Evolutionary conservation across 75 land plant species (phyloP).

Genomic region (Pinus tabuliformis): DNA sequence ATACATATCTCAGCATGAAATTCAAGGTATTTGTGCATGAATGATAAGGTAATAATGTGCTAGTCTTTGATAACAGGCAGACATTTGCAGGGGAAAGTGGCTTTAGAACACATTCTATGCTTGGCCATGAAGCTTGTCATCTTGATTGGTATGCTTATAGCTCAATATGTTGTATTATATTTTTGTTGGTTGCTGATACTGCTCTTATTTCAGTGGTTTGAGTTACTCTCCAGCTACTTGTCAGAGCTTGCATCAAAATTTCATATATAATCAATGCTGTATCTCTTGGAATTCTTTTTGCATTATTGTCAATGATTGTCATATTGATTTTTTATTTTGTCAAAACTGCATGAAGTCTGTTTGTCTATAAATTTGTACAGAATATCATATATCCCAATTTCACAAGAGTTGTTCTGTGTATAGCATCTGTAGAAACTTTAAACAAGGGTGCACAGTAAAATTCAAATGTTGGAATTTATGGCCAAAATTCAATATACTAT

Average conservation of each 20-base stretch:
- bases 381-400: too few species aligned
- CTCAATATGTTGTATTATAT: not conserved
- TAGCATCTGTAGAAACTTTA: not conserved
- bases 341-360: not conserved
- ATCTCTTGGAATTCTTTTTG: not conserved
- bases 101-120: conserved; percentile 38
- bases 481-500: too few species aligned
- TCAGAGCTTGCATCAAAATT: not conserved
- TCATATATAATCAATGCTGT: not conserved
- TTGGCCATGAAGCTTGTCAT: conserved; percentile 82
- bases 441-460: not conserved
- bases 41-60: conserved; percentile 1
- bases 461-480: conserved; percentile 3
- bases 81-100: conserved; percentile 13
- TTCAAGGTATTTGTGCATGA: not conserved
- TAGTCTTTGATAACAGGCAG: conserved; percentile 33
- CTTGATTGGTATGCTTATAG: conserved; percentile 54
- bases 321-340: not conserved
- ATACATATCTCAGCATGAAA: not conserved
- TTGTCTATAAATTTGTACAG: not conserved
- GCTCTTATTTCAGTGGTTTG: too few species aligned
- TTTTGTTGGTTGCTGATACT: not conserved
- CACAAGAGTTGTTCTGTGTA: not conserved
- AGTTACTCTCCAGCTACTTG: too few species aligned
- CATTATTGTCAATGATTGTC: not conserved